Evolutionary conservation across 768 basidiomycete species (phyloP).

Genomic region (Hypholoma sublateritium): DNA sequence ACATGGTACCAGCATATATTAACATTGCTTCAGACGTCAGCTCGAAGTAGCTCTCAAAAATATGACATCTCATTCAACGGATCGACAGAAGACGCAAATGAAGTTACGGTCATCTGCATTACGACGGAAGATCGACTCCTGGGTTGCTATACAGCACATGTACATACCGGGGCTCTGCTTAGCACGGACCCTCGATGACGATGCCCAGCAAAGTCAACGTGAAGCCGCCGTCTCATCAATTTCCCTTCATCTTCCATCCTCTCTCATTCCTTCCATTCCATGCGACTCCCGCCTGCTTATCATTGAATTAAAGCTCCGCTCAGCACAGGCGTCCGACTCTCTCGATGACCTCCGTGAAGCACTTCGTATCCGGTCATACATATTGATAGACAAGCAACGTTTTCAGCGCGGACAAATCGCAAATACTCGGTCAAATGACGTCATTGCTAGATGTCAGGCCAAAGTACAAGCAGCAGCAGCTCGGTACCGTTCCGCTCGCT

Average conservation of each 20-base stretch:
- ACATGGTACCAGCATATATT: no score
- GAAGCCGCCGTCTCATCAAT: conserved; percentile 7
- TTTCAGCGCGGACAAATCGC: conserved; percentile 24
- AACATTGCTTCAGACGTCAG: conserved; percentile 10
- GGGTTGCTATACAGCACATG: conserved; percentile 24
- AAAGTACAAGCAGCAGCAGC: conserved; percentile 14
- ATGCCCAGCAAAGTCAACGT: not conserved
- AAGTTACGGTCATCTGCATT: conserved; percentile 23
- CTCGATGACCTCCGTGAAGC: conserved; percentile 26
- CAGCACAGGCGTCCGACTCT: conserved; percentile 26
- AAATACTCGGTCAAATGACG: conserved; percentile 19
- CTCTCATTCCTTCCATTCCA: not conserved
- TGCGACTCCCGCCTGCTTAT: conserved; percentile 7
- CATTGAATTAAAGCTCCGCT: conserved; percentile 27
- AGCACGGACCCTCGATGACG: not conserved
- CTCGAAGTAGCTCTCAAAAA: conserved; percentile 11
- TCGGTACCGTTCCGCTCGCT: conserved; percentile 13
- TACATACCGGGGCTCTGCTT: conserved; percentile 23
- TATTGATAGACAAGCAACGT: conserved; percentile 29
- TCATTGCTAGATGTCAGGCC: conserved; percentile 14
- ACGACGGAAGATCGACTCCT: conserved; percentile 23
- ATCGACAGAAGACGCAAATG: conserved; percentile 26
- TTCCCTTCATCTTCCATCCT: conserved; percentile 21
- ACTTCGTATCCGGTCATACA: conserved; percentile 26
- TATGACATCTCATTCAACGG: conserved; percentile 23